Evolutionary conservation across 2,329 filamentous ascomycete genomes (phyloP).

Genomic region (Fusarium paranaense): DNA sequence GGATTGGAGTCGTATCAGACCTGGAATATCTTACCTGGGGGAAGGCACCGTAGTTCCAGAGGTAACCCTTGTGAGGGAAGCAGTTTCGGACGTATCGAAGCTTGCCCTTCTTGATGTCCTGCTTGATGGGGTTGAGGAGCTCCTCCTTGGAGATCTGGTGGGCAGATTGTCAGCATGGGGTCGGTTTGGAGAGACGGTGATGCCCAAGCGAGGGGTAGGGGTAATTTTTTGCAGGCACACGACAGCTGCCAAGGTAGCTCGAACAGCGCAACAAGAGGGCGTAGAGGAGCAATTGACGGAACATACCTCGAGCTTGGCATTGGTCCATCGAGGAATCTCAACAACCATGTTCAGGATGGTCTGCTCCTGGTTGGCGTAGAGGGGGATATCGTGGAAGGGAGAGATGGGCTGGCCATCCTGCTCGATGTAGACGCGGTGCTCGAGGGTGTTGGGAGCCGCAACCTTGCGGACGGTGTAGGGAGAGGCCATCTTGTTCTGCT

Average conservation of each 20-base stretch:
- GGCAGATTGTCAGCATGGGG: constrained; percentile 38
- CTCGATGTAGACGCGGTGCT: constrained; percentile 98
- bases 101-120: constrained; percentile 99
- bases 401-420: constrained; percentile 95
- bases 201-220: constrained; percentile 25
- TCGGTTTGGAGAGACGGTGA: constrained; percentile 9
- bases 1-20: constrained; percentile 7
- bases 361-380: constrained; percentile 96
- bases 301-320: constrained; percentile 97
- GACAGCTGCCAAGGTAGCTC: constrained; percentile 19
- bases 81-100: constrained; percentile 99
- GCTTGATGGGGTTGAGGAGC: constrained; percentile 98
- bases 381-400: constrained; percentile 97
- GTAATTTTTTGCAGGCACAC: constrained; percentile 24
- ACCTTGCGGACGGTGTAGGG: constrained; percentile 87
- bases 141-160: constrained; percentile 97
- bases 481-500: constrained; percentile 63
- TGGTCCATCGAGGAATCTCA: constrained; percentile 99
- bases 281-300: not conserved
- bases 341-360: constrained; percentile 99
- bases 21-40: constrained; percentile 76
- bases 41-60: constrained; percentile 99
- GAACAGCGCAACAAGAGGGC: not conserved
- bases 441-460: constrained; percentile 89
- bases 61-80: constrained; percentile 99